Percentiles rank a stretch among this genome's conserved stretches.
phyloP scores from a whole-genome alignment of 2,329 filamentous ascomycete genomes.

The Diaporthe humulicola region DNA sequence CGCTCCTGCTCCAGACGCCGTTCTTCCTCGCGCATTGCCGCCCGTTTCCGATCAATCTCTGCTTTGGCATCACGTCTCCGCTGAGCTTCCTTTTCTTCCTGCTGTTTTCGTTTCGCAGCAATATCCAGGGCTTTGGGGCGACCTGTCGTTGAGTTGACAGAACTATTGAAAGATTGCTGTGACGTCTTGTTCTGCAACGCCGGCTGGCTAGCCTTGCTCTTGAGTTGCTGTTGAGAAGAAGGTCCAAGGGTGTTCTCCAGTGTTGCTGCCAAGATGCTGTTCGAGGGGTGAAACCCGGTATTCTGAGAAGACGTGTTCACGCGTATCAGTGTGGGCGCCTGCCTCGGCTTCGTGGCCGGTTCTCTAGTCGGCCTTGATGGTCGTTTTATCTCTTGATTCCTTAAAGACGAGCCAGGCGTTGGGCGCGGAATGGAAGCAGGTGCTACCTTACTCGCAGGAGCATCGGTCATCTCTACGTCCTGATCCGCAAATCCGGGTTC shows the following conservation, averaged over 20 bases:
- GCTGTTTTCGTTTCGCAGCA: conserved; percentile 86
- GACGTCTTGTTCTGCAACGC: conserved; percentile 72
- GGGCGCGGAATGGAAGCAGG: conserved; percentile 71
- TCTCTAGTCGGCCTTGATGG: conserved; percentile 75
- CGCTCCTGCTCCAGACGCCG: conserved; percentile 72
- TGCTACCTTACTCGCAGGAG: conserved; percentile 64
- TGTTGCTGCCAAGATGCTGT: conserved; percentile 68
- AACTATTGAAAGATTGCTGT: conserved; percentile 73
- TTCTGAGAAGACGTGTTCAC: conserved; percentile 77
- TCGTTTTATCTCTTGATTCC: conserved; percentile 68
- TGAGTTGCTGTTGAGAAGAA: conserved; percentile 59
- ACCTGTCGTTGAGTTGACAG: conserved; percentile 68
- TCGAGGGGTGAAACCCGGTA: conserved; percentile 70
- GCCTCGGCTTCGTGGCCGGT: conserved; percentile 68
- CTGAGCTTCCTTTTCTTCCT: conserved; percentile 84
- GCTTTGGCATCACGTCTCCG: conserved; percentile 85
- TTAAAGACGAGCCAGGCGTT: conserved; percentile 61
- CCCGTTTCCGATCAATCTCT: conserved; percentile 83
- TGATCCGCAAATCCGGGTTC: conserved; percentile 52
- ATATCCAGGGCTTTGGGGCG: conserved; percentile 80
- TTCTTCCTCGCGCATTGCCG: conserved; percentile 75
- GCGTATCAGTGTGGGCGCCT: conserved; percentile 78
- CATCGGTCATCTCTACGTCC: conserved; percentile 70
- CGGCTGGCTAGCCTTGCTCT: conserved; percentile 76
- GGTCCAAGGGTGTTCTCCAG: conserved; percentile 67